Percentiles rank a stretch among this genome's conserved stretches.
Conservation (phyloP, 2,329 filamentous ascomycete species). For the Pseudocercospora cruenta region DNA sequence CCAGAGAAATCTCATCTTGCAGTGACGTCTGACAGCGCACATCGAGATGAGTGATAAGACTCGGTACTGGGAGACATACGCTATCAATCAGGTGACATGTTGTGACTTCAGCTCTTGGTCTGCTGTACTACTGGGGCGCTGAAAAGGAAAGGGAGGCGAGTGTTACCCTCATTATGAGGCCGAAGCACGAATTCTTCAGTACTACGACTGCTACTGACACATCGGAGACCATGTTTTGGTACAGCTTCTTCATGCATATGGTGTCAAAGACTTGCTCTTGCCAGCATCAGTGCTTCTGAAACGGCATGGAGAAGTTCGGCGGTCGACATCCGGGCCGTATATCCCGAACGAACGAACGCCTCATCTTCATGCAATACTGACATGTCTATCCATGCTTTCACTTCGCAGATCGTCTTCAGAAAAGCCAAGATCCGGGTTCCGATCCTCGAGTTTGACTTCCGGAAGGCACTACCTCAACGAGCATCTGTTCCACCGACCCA, state of each 20-base stretch:
- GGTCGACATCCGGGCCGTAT: background rate
- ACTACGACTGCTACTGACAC: background rate
- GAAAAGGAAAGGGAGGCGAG: background rate
- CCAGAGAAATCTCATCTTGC: slow-evolving; percentile 23
- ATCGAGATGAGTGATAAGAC: slow-evolving; percentile 5
- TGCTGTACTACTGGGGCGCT: background rate
- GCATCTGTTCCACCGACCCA: background rate
- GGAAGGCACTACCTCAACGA: background rate
- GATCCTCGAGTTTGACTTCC: background rate
- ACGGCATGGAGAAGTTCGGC: slow-evolving; percentile 2
- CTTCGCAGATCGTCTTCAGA: slow-evolving; percentile 9
- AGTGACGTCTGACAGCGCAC: slow-evolving; percentile 26
- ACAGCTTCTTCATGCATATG: background rate
- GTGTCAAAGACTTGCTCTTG: background rate
- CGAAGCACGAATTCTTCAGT: background rate
- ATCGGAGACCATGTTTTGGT: background rate
- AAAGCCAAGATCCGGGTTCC: slow-evolving; percentile 1
- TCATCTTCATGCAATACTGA: background rate
- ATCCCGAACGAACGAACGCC: background rate
- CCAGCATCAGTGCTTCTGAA: background rate
- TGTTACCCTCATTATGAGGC: too few relatives aligned
- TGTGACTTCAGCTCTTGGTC: background rate
- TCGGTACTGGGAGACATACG: slow-evolving; percentile 24
- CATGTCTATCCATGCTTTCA: background rate
- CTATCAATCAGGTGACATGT: slow-evolving; percentile 22